These are phyloP conservation scores for Chrysosphaeria jannelii DNA, from an alignment of 2,329 filamentous ascomycete genomes.

Conservation along the genomic window DNA sequence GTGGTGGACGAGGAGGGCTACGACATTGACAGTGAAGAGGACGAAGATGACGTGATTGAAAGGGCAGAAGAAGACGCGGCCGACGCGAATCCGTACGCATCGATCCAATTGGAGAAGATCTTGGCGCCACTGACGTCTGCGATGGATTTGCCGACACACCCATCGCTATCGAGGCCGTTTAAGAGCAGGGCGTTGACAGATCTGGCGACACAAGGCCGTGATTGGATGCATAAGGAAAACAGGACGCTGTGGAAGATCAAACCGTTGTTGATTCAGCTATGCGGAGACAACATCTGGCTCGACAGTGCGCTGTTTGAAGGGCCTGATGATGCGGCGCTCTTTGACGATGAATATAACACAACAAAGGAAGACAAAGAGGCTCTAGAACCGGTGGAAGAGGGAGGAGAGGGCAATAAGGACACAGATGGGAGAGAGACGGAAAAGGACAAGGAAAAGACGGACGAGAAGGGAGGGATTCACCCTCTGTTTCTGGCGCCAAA, in stretches of 20 bases:
- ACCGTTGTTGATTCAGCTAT: conserved; percentile 38
- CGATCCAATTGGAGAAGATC: conserved; percentile 38
- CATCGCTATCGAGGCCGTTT: conserved; percentile 45
- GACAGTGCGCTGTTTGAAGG: conserved; percentile 27
- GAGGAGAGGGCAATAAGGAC: not conserved
- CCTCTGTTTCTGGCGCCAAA: conserved; percentile 41
- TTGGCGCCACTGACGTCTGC: conserved; percentile 47
- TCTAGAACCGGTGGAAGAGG: no score
- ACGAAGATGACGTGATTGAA: conserved; percentile 27
- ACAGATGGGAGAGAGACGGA: conserved; percentile 1
- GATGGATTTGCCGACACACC: conserved; percentile 44
- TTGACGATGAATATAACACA: conserved; percentile 15
- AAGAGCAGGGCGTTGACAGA: conserved; percentile 42
- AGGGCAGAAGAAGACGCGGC: conserved; percentile 30
- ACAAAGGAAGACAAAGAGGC: not conserved
- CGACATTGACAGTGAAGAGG: conserved; percentile 41
- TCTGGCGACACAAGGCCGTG: conserved; percentile 35
- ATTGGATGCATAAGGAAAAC: conserved; percentile 48
- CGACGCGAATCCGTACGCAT: conserved; percentile 44
- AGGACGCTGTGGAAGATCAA: conserved; percentile 43
- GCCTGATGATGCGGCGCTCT: conserved; percentile 23
- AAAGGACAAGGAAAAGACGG: conserved; percentile 1
- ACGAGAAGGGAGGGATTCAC: conserved; percentile 28
- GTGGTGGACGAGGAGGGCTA: conserved; percentile 53
- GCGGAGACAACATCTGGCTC: conserved; percentile 43